Evolutionary conservation across 257 asterid genomes (phyloP).

Genomic region (Nemophila menziesii): DNA sequence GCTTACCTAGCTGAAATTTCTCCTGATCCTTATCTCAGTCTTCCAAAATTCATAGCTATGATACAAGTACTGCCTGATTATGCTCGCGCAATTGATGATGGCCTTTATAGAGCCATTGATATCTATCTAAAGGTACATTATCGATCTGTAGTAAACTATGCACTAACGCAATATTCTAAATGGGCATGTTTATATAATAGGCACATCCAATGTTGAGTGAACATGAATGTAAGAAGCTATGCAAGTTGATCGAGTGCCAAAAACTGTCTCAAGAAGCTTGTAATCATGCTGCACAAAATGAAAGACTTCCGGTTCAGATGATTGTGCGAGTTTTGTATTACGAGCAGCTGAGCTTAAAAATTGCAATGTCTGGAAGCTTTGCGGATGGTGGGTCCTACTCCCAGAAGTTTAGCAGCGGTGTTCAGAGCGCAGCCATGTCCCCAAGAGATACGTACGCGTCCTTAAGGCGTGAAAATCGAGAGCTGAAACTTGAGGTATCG

Average conservation of each 20-base stretch:
- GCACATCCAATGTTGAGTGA: slow-evolving; percentile 46
- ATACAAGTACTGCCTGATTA: slow-evolving; percentile 52
- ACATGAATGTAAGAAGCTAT: slow-evolving; percentile 40
- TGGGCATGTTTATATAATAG: too few species aligned
- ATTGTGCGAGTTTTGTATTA: slow-evolving; percentile 43
- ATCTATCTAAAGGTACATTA: slow-evolving; percentile 49
- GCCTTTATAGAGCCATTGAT: slow-evolving; percentile 58
- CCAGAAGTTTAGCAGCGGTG: slow-evolving; percentile 51
- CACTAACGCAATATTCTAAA: not conserved
- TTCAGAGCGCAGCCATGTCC: slow-evolving; percentile 48
- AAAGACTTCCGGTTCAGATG: slow-evolving; percentile 46
- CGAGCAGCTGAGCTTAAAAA: slow-evolving; percentile 50
- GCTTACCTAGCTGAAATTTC: slow-evolving; percentile 57
- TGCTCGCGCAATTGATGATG: slow-evolving; percentile 57
- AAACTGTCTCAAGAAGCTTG: slow-evolving; percentile 62
- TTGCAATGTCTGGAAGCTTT: slow-evolving; percentile 30
- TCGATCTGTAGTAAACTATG: not conserved
- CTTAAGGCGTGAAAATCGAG: slow-evolving; percentile 52
- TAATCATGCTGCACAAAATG: slow-evolving; percentile 63
- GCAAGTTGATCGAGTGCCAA: slow-evolving; percentile 50
- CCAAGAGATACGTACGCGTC: slow-evolving; percentile 53
- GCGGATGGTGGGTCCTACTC: slow-evolving; percentile 32
- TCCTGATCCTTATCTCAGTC: slow-evolving; percentile 55
- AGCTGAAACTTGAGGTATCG: slow-evolving; percentile 55
- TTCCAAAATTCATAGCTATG: slow-evolving; percentile 38